phyloP scores from a whole-genome alignment of 352 stramenopile genomes.

The Pythium dissimile region DNA sequence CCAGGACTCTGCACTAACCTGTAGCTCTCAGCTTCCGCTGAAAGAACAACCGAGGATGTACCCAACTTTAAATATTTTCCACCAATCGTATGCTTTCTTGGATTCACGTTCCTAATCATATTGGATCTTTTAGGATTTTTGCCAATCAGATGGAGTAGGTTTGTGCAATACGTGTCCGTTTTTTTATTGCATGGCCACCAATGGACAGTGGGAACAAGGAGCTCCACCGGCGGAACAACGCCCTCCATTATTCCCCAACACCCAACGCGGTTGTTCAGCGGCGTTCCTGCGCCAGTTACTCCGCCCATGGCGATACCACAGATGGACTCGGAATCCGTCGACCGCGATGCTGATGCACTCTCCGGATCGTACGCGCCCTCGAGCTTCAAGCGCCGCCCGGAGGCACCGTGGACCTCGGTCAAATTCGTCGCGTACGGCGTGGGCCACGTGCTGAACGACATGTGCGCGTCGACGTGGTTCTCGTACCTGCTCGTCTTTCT shows the following conservation, averaged over 20 bases:
- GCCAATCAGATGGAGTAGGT: not conserved
- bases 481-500: constrained; percentile 86
- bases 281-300: too few relatives aligned
- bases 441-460: constrained; percentile 85
- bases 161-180: not conserved
- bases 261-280: too few relatives aligned
- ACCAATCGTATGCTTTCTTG: not conserved
- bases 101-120: not conserved
- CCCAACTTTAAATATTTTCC: too few relatives aligned
- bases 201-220: not conserved
- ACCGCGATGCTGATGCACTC: not conserved
- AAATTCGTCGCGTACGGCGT: constrained; percentile 76
- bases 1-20: too few relatives aligned
- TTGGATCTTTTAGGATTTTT: too few relatives aligned
- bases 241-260: constrained; percentile 2
- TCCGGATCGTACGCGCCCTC: not conserved
- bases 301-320: constrained; percentile 3
- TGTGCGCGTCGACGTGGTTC: constrained; percentile 88
- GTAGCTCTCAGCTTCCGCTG: too few relatives aligned
- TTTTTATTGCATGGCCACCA: not conserved
- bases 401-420: constrained; percentile 41
- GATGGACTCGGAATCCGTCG: not conserved
- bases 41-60: too few relatives aligned
- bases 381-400: constrained; percentile 2
- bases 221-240: constrained; percentile 11